Percentiles rank a stretch among this genome's conserved stretches.
phyloP scores from a whole-genome alignment of 2,329 filamentous ascomycete genomes.

The Alternaria angustiovoidea region DNA sequence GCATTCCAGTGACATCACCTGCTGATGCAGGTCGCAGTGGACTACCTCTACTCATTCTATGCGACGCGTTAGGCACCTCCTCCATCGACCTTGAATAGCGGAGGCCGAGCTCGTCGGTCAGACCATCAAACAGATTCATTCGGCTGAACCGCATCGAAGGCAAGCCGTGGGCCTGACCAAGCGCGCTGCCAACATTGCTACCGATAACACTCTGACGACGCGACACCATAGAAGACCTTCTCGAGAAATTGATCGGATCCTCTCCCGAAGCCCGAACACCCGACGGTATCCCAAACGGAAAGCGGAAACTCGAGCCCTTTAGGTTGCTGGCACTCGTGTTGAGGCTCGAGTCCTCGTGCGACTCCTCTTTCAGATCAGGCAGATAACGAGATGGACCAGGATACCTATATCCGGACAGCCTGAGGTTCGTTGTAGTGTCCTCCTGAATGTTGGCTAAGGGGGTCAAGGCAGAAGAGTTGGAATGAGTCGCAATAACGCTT shows the following conservation, averaged over 20 bases:
- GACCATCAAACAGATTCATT: conserved; percentile 55
- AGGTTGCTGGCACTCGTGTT: conserved; percentile 48
- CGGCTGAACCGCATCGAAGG: conserved; percentile 60
- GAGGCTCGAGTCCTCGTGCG: conserved; percentile 56
- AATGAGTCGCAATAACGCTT: conserved; percentile 17
- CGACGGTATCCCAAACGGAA: conserved; percentile 28
- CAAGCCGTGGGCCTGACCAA: conserved; percentile 48
- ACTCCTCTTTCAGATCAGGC: conserved; percentile 59
- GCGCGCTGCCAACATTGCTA: conserved; percentile 28
- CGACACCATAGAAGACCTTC: conserved; percentile 33
- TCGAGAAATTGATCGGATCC: conserved; percentile 27
- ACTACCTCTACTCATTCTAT: conserved; percentile 41
- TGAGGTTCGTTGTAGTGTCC: conserved; percentile 45
- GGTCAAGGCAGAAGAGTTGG: not conserved
- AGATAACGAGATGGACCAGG: conserved; percentile 44
- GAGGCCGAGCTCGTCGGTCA: conserved; percentile 55
- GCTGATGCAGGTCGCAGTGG: conserved; percentile 48
- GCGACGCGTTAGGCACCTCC: conserved; percentile 30
- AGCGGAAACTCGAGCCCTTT: conserved; percentile 39
- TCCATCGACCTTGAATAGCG: conserved; percentile 52
- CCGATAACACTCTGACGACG: conserved; percentile 29
- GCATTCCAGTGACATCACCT: conserved; percentile 54
- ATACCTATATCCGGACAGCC: conserved; percentile 44
- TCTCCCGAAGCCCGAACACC: conserved; percentile 34
- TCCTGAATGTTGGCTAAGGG: conserved; percentile 29